Evolutionary conservation across 371 early-diverging fungal species (phyloP), one percentile per base, ranked within the genome.

Genomic region (Nematocida major): DNA sequence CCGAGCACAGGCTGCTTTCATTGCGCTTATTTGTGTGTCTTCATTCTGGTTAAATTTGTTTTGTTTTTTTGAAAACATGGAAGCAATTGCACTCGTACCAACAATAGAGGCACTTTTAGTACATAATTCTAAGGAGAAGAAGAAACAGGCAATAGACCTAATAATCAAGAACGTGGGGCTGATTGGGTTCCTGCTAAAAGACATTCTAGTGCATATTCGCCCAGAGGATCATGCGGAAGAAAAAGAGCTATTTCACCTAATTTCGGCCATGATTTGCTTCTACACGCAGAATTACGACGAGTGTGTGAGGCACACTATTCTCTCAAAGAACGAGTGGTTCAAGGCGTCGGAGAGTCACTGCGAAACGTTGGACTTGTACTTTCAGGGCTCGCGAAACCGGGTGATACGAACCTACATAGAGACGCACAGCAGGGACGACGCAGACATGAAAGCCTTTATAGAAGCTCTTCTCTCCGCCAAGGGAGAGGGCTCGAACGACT

Each of bases 21-120:
- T n/a, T n/a, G 15, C 11, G 54, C 15, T 11, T 11, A 26, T 11
- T 11, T 11, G 22, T 26, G 11, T 11, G 13, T 53, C 42, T 67
- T 30, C 22, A 39, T 38, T 54, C 32, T 50, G 1, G 42, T 42
- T 57, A 69, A 48, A 53, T 73, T 73, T 45, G 59, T 73, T 73
- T 69, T 69, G 36, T 32, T 73, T 47, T 62, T 48, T 40, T 45
- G 9, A 32, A 49, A 28, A 34, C 42, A 73, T 73, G 76, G 62
- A 73, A 40, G 62, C 62, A 40, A 62, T 73, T 63, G 62, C 76
- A n/a, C 65, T 73, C 30, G 76, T 73, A 20, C 76, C 76, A 51
- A 54, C 49, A 4, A 73, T 73, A 40, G 76, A 73, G 50, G 59
- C 50, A 24, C 63, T 73, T 20, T 54, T 73, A 43, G 11, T 28